These are phyloP conservation scores for Verticillium nubilum DNA, from an alignment of 2,329 filamentous ascomycete species.

Conservation along the genomic window DNA sequence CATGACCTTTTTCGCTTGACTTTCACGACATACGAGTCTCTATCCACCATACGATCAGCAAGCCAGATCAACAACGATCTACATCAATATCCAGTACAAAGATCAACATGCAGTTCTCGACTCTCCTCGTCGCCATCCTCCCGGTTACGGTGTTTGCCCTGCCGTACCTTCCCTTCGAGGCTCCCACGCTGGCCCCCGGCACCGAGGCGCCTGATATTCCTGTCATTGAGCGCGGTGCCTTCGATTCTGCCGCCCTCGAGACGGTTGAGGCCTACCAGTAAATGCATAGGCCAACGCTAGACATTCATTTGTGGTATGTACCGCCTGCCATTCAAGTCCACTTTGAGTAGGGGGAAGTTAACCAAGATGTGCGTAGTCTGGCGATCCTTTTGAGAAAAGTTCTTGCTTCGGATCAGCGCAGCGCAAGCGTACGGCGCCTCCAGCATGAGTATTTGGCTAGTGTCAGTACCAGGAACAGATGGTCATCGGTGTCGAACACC, in stretches of 20 bases:
- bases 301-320: conserved; percentile 11
- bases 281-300: not conserved
- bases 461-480: not conserved
- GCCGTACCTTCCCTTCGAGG: conserved; percentile 12
- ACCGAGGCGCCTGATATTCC: conserved; percentile 8
- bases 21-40: not conserved
- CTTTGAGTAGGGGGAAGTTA: not conserved
- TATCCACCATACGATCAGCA: not conserved
- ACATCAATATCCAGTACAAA: not conserved
- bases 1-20: conserved; percentile 1
- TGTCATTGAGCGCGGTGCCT: conserved; percentile 5
- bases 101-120: conserved; percentile 16
- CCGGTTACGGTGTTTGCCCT: conserved; percentile 14
- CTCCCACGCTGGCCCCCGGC: conserved; percentile 8
- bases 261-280: conserved; percentile 1
- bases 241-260: not conserved
- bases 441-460: not conserved
- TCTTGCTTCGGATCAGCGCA: not conserved
- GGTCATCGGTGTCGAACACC: not conserved
- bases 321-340: not conserved
- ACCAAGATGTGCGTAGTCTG: not conserved
- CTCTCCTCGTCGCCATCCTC: conserved; percentile 13
- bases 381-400: not conserved
- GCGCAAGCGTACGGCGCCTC: not conserved
- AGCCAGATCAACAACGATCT: not conserved